Evolutionary conservation across 1,139 yeast genomes (phyloP), one percentile per base, ranked within the genome.

Genomic region (Geotrichum europaeum): DNA sequence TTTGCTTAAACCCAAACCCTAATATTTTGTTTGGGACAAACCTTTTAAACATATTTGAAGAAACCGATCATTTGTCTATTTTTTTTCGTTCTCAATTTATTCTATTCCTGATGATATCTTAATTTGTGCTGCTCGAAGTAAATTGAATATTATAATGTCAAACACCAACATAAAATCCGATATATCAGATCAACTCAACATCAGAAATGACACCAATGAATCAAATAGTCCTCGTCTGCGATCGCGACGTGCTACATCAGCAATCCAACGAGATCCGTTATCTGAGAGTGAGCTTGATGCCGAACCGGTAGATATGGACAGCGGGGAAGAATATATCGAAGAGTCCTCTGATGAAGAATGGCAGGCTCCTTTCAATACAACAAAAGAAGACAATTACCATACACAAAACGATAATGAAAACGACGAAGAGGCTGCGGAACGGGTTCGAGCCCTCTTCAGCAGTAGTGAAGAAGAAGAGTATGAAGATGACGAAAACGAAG

Each of bases 401-500:
- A 25, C 5, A 25, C 40, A 34, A 34, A 34, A 10, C 15, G 40
- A 34, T 34, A 34, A 13, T 7, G 40, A 34, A 34, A 34, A 34
- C 15, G 40, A 34, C 40, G 40, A 34, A 3, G 56, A 36, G 18
- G 57, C 50, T 13, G 60, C 32, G 5, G 50, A 43, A 43, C 56
- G 52, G 30, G 32, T 58, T 12, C 36, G 56, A 18, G 60, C 24
- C 9, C 50, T 58, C 4, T 58, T 58, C 30, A 53, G 57, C 32
- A 58, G 60, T 22, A 60, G 54, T 34, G 62, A 58, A 13, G 66
- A 55, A 4, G 56, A 63, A 20, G 65, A 63, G 18, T 71, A 64
- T 1, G 71, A 70, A 51, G 75, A 70, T 22, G 72, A 70, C 57
- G 49, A 56, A 65, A 59, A 67, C 66, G 54, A 65, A 25, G 56